phyloP scores from a whole-genome alignment of 805 yeast species.

The Babjeviella inositovora region DNA sequence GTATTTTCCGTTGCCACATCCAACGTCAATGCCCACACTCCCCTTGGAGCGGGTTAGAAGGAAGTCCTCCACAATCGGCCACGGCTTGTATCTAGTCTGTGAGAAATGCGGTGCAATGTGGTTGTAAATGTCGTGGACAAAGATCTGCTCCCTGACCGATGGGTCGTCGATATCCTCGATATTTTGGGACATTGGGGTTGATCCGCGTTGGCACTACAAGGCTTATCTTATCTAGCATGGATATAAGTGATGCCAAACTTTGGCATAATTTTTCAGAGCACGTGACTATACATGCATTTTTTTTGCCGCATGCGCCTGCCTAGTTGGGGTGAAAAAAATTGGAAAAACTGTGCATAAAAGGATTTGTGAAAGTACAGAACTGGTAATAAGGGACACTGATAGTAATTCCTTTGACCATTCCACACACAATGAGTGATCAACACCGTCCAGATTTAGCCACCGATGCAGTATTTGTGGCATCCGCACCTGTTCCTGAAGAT shows the following conservation, averaged over 20 bases:
- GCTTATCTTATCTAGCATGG: too few relatives aligned
- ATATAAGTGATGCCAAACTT: too few relatives aligned
- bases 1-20: conserved; percentile 96
- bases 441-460: conserved; percentile 64
- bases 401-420: too few relatives aligned
- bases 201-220: too few relatives aligned
- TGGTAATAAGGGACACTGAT: too few relatives aligned
- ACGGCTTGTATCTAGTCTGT: conserved; percentile 86
- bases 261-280: too few relatives aligned
- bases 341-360: too few relatives aligned
- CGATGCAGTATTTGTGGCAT: conserved; percentile 81
- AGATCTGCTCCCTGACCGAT: conserved; percentile 47
- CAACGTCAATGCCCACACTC: conserved; percentile 77
- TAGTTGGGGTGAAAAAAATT: too few relatives aligned
- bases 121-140: conserved; percentile 87
- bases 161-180: conserved; percentile 20
- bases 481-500: conserved; percentile 73
- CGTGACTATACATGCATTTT: too few relatives aligned
- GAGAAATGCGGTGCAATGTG: conserved; percentile 90
- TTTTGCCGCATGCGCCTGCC: too few relatives aligned
- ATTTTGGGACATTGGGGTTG: too few relatives aligned
- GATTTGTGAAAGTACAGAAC: too few relatives aligned
- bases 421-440: conserved; percentile 4
- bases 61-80: conserved; percentile 87
- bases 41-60: conserved; percentile 30